Percentiles rank a stretch among this genome's conserved stretches.
Evolutionary conservation across 805 yeast species (phyloP).

Genomic region (Saccharomycopsis capsularis): DNA sequence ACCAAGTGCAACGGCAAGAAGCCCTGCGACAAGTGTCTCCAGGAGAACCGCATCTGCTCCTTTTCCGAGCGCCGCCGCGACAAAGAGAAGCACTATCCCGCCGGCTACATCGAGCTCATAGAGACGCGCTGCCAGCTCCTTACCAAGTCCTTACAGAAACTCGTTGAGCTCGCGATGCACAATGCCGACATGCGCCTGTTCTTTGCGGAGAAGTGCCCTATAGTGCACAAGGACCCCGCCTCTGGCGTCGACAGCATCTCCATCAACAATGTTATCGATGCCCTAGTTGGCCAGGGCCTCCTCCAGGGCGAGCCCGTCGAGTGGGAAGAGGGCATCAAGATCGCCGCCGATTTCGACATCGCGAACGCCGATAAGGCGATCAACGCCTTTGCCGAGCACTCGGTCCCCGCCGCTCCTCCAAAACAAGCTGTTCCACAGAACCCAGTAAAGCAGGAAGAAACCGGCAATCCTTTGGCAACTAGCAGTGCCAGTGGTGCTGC

Average conservation of each 20-base stretch:
- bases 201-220: slow-evolving; percentile 2
- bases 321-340: slow-evolving; percentile 39
- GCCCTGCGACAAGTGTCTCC: slow-evolving; percentile 50
- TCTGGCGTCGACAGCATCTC: slow-evolving; percentile 24
- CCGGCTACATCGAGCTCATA: slow-evolving; percentile 55
- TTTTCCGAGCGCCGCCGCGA: slow-evolving; percentile 48
- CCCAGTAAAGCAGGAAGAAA: neutral
- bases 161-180: slow-evolving; percentile 10
- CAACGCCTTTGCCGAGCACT: slow-evolving; percentile 32
- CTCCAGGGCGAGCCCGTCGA: slow-evolving; percentile 35
- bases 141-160: slow-evolving; percentile 36
- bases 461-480: neutral
- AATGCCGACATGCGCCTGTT: slow-evolving; percentile 11
- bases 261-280: slow-evolving; percentile 42
- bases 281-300: slow-evolving; percentile 35
- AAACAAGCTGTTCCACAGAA: neutral
- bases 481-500: neutral
- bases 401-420: neutral
- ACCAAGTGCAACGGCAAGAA: slow-evolving; percentile 58
- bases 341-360: slow-evolving; percentile 30
- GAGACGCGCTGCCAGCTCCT: slow-evolving; percentile 51
- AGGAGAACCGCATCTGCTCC: slow-evolving; percentile 52
- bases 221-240: neutral
- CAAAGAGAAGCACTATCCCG: slow-evolving; percentile 50
- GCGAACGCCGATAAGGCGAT: slow-evolving; percentile 17